Conservation (phyloP, 1,284 basidiomycete species). For the Inonotus hispidus region DNA sequence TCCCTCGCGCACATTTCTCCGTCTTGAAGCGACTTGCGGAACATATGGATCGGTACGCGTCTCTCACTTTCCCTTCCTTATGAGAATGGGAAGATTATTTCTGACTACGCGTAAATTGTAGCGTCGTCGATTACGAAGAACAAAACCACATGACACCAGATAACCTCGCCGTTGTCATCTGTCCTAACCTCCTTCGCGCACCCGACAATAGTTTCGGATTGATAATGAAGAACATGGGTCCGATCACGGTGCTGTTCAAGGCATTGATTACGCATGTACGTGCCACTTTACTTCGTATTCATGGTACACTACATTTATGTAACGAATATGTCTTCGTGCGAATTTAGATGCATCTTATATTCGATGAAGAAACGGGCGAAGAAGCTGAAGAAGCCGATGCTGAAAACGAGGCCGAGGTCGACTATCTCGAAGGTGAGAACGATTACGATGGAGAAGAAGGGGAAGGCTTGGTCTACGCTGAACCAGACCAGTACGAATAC, state of each 20-base stretch:
- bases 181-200: constrained; percentile 67
- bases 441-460: constrained; percentile 34
- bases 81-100: background rate
- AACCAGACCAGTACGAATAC: background rate
- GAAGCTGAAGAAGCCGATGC: background rate
- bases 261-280: constrained; percentile 72
- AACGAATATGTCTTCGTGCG: too few species aligned
- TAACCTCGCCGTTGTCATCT: constrained; percentile 77
- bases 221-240: constrained; percentile 73
- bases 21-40: constrained; percentile 69
- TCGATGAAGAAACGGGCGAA: constrained; percentile 37
- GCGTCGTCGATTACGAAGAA: constrained; percentile 80
- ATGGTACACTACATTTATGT: background rate
- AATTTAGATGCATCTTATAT: constrained; percentile 43
- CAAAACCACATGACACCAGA: constrained; percentile 83
- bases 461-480: constrained; percentile 27
- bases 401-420: constrained; percentile 32
- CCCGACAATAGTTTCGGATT: constrained; percentile 69
- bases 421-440: background rate
- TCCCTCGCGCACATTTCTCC: constrained; percentile 70
- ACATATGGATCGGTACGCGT: constrained; percentile 68
- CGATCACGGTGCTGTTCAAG: constrained; percentile 70
- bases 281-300: constrained; percentile 13
- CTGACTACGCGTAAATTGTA: constrained; percentile 27
- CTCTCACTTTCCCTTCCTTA: background rate